Percentiles rank a stretch among this genome's conserved stretches.
phyloP scores from a whole-genome alignment of 2,329 filamentous ascomycete genomes.

The Colletotrichum incanum region DNA sequence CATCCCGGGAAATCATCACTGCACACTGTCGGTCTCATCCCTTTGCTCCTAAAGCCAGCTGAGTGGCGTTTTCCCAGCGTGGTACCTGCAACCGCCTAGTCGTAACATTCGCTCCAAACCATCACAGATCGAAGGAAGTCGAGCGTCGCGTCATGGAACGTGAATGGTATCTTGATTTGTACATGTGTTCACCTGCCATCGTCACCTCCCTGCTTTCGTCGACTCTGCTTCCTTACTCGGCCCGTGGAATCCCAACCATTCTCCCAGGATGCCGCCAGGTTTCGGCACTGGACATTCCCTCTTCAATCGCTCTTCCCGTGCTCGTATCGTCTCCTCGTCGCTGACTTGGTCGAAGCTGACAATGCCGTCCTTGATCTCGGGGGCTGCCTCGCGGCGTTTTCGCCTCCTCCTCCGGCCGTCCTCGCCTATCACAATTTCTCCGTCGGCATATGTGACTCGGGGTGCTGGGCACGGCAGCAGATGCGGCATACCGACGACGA shows the following conservation, averaged over 20 bases:
- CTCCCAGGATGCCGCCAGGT: constrained; percentile 83
- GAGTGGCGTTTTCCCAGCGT: not conserved
- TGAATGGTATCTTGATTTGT: constrained; percentile 40
- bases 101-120: not conserved
- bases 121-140: not conserved
- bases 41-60: not conserved
- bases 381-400: constrained; percentile 54
- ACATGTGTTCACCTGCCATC: constrained; percentile 32
- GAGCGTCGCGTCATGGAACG: constrained; percentile 8
- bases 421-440: constrained; percentile 64
- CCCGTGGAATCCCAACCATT: constrained; percentile 79
- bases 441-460: constrained; percentile 82
- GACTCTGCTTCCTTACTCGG: constrained; percentile 35
- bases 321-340: constrained; percentile 52
- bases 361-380: constrained; percentile 62
- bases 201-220: constrained; percentile 27
- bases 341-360: constrained; percentile 63
- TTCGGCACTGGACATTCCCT: constrained; percentile 95
- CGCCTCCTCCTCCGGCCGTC: constrained; percentile 62
- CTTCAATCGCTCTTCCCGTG: constrained; percentile 60
- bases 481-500: constrained; percentile 93
- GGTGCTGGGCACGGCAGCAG: constrained; percentile 92
- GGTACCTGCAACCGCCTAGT: not conserved
- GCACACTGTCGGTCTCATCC: too few relatives aligned
- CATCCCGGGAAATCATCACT: too few relatives aligned